These are phyloP conservation scores for Kodamaea sagamina DNA, from an alignment of 805 yeast genomes.

Conservation along the genomic window DNA sequence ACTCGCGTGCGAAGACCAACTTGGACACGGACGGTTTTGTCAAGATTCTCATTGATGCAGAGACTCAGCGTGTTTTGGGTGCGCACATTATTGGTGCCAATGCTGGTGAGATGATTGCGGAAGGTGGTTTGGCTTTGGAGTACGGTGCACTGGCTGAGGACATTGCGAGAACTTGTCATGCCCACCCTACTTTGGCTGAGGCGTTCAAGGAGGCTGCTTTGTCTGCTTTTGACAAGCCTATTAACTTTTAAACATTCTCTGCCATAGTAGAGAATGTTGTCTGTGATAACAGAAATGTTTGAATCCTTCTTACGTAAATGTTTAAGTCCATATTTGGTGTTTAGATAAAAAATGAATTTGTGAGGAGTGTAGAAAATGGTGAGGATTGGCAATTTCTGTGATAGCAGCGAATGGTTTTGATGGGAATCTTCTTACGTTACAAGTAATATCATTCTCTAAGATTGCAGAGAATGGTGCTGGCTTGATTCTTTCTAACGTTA, in stretches of 20 bases:
- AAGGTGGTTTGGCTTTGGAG: constrained; percentile 95
- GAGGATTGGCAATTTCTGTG: no score
- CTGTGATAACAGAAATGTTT: no score
- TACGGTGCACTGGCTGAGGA: constrained; percentile 99
- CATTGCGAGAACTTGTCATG: constrained; percentile 95
- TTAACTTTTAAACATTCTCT: constrained; percentile 70
- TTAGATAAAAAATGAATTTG: no score
- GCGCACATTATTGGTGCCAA: constrained; percentile 96
- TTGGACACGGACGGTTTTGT: constrained; percentile 96
- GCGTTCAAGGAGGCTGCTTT: constrained; percentile 98
- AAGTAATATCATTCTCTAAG: no score
- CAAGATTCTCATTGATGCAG: constrained; percentile 92
- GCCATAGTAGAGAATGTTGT: no score
- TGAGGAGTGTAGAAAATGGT: no score
- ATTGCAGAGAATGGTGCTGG: no score
- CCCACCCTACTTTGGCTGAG: constrained; percentile 97
- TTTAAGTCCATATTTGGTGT: no score
- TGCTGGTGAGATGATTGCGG: constrained; percentile 99
- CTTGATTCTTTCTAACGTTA: no score
- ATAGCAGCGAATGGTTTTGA: no score
- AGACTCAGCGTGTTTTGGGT: constrained; percentile 94
- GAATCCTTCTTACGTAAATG: no score
- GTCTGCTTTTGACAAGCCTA: constrained; percentile 88
- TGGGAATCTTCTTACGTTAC: no score
- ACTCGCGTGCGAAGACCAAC: constrained; percentile 99